These are phyloP conservation scores for Bassia scoparia DNA, from an alignment of 148 eudicot genomes.

Conservation along the genomic window DNA sequence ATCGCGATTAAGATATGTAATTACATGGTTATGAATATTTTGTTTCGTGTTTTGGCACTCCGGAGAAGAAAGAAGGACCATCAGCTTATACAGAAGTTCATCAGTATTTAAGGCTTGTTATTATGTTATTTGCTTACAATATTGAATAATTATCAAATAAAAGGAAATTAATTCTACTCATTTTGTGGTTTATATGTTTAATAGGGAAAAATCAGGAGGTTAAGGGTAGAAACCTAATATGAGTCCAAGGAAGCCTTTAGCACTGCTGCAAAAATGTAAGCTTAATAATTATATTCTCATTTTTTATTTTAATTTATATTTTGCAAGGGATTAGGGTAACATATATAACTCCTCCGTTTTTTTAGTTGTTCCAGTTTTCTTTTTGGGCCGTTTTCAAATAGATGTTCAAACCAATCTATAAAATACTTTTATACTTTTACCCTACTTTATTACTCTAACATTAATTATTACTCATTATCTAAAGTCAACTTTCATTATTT, in stretches of 20 bases:
- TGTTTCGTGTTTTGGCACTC: conserved; percentile 41
- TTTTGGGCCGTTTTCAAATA: too few species aligned
- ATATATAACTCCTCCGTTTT: too few species aligned
- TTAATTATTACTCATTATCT: too few species aligned
- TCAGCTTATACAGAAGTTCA: conserved; percentile 84
- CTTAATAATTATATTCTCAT: not conserved
- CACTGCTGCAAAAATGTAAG: conserved; percentile 93
- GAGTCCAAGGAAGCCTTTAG: conserved; percentile 95
- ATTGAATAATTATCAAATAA: too few species aligned
- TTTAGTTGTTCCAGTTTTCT: too few species aligned
- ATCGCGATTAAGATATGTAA: not conserved
- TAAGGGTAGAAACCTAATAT: conserved; percentile 66
- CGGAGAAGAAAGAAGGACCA: conserved; percentile 85
- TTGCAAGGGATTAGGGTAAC: not conserved
- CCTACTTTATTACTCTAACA: too few species aligned
- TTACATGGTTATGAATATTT: not conserved
- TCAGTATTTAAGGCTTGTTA: conserved; percentile 39
- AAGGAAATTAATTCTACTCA: too few species aligned
- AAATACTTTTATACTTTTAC: too few species aligned
- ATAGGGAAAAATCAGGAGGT: conserved; percentile 84
- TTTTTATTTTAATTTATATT: not conserved
- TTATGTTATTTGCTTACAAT: not conserved
- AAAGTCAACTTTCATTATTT: too few species aligned
- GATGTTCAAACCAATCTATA: too few species aligned
- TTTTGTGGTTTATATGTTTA: too few species aligned